These are phyloP conservation scores for Backusella macrospora DNA, from an alignment of 192 early-diverging fungal genomes.

Conservation along the genomic window DNA sequence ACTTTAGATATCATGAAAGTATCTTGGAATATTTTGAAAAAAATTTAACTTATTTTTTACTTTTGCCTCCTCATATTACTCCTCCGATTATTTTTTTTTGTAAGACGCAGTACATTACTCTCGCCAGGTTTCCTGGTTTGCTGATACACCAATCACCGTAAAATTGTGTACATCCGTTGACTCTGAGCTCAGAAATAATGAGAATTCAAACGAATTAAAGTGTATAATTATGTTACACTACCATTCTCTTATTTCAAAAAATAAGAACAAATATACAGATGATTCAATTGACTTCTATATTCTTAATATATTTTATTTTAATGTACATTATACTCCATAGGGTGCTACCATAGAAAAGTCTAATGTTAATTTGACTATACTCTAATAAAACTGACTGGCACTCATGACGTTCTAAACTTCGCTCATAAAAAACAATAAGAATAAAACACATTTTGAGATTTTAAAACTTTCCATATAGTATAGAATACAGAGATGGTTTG, in stretches of 20 bases:
- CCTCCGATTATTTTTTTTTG: neutral
- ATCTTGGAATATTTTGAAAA: neutral
- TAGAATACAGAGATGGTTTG: neutral
- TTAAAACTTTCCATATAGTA: neutral
- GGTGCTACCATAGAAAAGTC: neutral
- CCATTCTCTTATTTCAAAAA: neutral
- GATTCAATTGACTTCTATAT: neutral
- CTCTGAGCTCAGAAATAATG: constrained; percentile 5
- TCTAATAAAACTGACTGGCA: neutral
- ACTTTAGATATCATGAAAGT: neutral
- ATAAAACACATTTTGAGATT: neutral
- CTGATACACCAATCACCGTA: neutral
- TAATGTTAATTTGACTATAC: neutral
- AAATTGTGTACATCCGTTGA: neutral
- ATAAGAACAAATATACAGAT: neutral
- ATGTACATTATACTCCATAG: neutral
- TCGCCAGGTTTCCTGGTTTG: neutral
- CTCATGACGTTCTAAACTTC: constrained; percentile 13
- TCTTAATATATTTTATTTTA: neutral
- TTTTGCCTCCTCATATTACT: neutral
- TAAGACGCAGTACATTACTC: neutral
- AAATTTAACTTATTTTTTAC: neutral
- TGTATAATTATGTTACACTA: neutral
- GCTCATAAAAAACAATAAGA: neutral
- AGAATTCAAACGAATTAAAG: constrained; percentile 6